Conservation (phyloP, 495 filamentous ascomycete species). For the Hyaloscypha variabilis region DNA sequence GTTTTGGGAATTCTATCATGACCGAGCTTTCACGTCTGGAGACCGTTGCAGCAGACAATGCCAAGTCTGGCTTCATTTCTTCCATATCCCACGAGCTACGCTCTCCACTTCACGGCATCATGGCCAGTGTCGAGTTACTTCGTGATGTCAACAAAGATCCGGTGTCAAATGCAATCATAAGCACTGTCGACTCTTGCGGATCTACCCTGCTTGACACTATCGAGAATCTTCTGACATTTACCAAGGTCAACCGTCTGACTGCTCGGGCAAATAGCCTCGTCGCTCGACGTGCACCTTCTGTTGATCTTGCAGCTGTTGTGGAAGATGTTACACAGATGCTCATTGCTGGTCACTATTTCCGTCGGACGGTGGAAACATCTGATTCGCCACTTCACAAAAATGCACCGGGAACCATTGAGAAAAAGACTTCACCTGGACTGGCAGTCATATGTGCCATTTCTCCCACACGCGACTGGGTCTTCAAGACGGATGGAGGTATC, state of each 20-base stretch:
- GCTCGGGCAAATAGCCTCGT: neutral
- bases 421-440: neutral
- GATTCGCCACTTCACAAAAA: conserved; percentile 7
- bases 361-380: neutral
- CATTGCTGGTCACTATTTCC: conserved; percentile 34
- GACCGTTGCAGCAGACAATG: conserved; percentile 39
- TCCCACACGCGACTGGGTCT: conserved; percentile 31
- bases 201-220: conserved; percentile 22
- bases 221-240: conserved; percentile 10
- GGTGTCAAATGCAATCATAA: conserved; percentile 51
- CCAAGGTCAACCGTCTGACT: conserved; percentile 1
- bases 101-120: conserved; percentile 62
- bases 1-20: conserved; percentile 53
- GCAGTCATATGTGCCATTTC: conserved; percentile 36
- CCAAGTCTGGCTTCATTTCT: conserved; percentile 69
- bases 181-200: conserved; percentile 18
- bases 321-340: conserved; percentile 46
- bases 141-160: conserved; percentile 54
- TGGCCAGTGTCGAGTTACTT: conserved; percentile 68
- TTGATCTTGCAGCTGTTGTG: conserved; percentile 23
- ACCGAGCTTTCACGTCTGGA: conserved; percentile 55
- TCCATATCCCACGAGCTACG: conserved; percentile 78
- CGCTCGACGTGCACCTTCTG: neutral
- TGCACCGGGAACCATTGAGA: conserved; percentile 1
- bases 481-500: conserved; percentile 39